phyloP scores from a whole-genome alignment of 139 green algal genomes.

The Coelastrella sp. region DNA sequence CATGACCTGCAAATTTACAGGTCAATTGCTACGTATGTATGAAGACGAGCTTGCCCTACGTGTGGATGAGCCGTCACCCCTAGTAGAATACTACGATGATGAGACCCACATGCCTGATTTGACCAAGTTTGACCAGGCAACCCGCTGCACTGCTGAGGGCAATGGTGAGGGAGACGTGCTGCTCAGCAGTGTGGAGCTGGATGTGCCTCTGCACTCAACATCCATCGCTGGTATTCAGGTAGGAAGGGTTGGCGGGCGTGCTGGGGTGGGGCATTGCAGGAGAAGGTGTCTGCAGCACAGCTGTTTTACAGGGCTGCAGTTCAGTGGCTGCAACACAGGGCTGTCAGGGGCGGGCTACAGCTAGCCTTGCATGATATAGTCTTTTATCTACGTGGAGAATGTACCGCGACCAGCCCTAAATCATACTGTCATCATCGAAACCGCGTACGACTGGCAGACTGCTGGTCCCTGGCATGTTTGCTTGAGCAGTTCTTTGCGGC shows the following conservation, averaged over 20 bases:
- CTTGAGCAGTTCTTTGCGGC: neutral
- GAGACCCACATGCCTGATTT: conserved; percentile 50
- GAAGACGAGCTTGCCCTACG: neutral
- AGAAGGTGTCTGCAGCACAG: too few species aligned
- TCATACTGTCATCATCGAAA: too few species aligned
- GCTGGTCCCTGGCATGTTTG: neutral
- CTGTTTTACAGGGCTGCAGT: too few species aligned
- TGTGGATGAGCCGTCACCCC: neutral
- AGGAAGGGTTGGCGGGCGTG: neutral
- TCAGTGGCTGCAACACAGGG: too few species aligned
- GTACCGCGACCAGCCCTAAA: too few species aligned
- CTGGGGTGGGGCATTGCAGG: too few species aligned
- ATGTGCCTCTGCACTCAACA: conserved; percentile 14
- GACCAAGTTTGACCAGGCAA: conserved; percentile 48
- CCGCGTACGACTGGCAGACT: too few species aligned
- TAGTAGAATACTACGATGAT: conserved; percentile 26
- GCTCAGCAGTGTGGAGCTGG: conserved; percentile 64
- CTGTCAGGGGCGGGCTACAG: too few species aligned
- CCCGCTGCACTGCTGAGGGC: conserved; percentile 14
- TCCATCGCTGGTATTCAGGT: conserved; percentile 30
- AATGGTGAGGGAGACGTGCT: conserved; percentile 62
- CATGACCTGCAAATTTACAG: neutral
- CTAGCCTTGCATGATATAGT: too few species aligned
- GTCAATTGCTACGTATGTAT: conserved; percentile 1
- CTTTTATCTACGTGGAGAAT: too few species aligned